phyloP scores from a whole-genome alignment of 257 asterid genomes.

The Penstemon newberryi region DNA sequence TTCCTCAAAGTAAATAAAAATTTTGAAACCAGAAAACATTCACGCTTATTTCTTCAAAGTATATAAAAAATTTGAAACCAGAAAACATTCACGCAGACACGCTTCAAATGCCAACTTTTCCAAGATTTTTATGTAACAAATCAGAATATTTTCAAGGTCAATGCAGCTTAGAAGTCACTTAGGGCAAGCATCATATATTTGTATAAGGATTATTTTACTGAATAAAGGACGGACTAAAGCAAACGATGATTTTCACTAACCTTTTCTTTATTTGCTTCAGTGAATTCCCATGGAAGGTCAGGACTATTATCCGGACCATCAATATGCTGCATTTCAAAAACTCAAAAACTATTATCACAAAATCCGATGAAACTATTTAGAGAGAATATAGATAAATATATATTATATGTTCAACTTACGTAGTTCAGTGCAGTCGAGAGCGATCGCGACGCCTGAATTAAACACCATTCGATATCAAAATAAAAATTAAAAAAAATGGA shows the following conservation, averaged over 20 bases:
- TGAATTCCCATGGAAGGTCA: constrained; percentile 82
- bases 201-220: background rate
- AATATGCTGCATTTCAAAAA: constrained; percentile 59
- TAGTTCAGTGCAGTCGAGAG: constrained; percentile 87
- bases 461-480: constrained; percentile 16
- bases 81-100: background rate
- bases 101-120: no score
- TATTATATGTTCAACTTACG: constrained; percentile 42
- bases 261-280: constrained; percentile 60
- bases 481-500: background rate
- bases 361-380: background rate
- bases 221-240: background rate
- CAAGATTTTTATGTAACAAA: no score
- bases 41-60: no score
- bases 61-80: constrained; percentile 1
- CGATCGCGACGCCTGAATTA: constrained; percentile 67
- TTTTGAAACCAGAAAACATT: background rate
- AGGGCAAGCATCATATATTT: background rate
- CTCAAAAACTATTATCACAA: background rate
- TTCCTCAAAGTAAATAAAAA: background rate
- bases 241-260: constrained; percentile 37
- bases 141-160: no score
- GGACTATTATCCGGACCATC: constrained; percentile 83
- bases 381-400: background rate
- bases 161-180: no score